Percentiles rank a stretch among this genome's conserved stretches.
These are phyloP conservation scores for Hypoxylon crocopeplum DNA, from an alignment of 495 filamentous ascomycete species.

Conservation along the genomic window DNA sequence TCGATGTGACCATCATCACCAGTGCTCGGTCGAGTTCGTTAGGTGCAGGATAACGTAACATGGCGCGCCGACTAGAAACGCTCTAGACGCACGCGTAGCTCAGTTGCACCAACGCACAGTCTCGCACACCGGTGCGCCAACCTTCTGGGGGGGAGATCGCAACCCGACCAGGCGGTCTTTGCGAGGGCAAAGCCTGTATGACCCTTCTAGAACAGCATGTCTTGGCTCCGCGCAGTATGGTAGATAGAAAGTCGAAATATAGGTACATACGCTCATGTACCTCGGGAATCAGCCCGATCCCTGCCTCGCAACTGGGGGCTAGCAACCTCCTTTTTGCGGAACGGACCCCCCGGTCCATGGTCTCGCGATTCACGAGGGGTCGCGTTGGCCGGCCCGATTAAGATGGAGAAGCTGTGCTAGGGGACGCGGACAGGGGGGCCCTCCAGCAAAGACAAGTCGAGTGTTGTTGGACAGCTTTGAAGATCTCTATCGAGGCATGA, in stretches of 20 bases:
- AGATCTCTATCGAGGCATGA: too few species aligned
- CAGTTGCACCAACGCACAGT: neutral
- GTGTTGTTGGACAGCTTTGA: too few species aligned
- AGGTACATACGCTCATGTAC: neutral
- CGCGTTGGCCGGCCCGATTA: slow-evolving; percentile 35
- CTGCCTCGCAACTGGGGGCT: slow-evolving; percentile 9
- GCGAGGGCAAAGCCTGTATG: slow-evolving; percentile 8
- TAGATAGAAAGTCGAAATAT: neutral
- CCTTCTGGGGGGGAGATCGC: neutral
- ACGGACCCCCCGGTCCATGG: slow-evolving; percentile 26
- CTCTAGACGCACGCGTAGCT: slow-evolving; percentile 14
- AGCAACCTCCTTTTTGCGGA: slow-evolving; percentile 31
- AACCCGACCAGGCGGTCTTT: slow-evolving; percentile 14
- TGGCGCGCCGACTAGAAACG: slow-evolving; percentile 24
- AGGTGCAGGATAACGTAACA: slow-evolving; percentile 25
- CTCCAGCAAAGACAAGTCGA: too few species aligned
- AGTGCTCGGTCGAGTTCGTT: slow-evolving; percentile 20
- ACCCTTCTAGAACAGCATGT: slow-evolving; percentile 35
- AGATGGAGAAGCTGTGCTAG: slow-evolving; percentile 14
- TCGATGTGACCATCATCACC: slow-evolving; percentile 2
- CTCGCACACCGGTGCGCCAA: slow-evolving; percentile 7
- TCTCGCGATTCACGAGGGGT: slow-evolving; percentile 22
- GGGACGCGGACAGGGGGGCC: too few species aligned
- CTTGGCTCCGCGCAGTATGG: slow-evolving; percentile 10
- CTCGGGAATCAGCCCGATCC: slow-evolving; percentile 20